phyloP scores from a whole-genome alignment of 1,139 yeast genomes.

The Torulaspora pretoriensis region DNA sequence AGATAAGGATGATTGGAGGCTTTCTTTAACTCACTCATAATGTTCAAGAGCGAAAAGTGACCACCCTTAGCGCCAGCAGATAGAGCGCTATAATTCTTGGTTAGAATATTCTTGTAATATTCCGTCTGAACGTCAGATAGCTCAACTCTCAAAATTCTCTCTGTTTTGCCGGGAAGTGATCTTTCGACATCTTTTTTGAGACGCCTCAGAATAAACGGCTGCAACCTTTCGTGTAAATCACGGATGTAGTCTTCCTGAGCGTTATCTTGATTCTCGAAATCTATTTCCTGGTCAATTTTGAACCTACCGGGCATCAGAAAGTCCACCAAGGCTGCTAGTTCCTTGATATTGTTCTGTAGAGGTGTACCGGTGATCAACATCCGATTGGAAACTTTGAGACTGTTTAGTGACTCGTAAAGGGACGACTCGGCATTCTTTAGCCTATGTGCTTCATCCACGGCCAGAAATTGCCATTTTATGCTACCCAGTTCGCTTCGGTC shows the following conservation, averaged over 20 bases:
- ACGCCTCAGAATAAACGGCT: constrained; percentile 88
- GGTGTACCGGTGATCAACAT: constrained; percentile 97
- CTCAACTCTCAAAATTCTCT: constrained; percentile 90
- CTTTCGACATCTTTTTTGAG: constrained; percentile 96
- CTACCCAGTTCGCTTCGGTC: constrained; percentile 77
- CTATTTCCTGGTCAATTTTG: constrained; percentile 87
- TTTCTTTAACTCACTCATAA: constrained; percentile 93
- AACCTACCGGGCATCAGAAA: constrained; percentile 95
- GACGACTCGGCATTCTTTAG: constrained; percentile 93
- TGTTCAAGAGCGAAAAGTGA: constrained; percentile 79
- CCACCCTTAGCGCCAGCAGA: constrained; percentile 79
- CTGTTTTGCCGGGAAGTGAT: constrained; percentile 91
- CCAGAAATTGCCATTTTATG: constrained; percentile 91
- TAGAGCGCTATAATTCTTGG: constrained; percentile 86
- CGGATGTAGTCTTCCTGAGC: constrained; percentile 87
- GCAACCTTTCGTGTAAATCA: constrained; percentile 74
- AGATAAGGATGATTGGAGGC: constrained; percentile 96
- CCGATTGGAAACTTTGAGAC: constrained; percentile 79
- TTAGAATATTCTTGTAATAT: constrained; percentile 86
- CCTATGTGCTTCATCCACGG: constrained; percentile 98
- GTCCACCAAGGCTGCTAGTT: constrained; percentile 89
- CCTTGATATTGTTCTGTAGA: constrained; percentile 89
- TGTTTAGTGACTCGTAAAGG: constrained; percentile 77
- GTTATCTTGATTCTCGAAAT: constrained; percentile 81
- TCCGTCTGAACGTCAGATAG: constrained; percentile 92